Percentiles rank a stretch among this genome's conserved stretches.
Conservation (phyloP, 768 basidiomycete genomes). For the Suillus lakei region DNA sequence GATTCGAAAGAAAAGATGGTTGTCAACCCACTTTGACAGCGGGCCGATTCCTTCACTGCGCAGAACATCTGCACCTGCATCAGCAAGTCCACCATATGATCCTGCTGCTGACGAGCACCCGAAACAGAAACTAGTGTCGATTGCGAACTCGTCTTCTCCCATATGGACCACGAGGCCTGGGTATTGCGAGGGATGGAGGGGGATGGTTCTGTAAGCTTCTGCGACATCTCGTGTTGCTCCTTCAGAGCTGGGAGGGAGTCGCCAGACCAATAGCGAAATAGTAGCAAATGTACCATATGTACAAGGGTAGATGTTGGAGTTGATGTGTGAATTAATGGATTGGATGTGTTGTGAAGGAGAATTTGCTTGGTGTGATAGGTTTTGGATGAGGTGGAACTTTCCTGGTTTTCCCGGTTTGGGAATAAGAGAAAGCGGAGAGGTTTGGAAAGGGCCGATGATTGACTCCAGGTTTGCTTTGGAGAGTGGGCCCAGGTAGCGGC, state of each 20-base stretch:
- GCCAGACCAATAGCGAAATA: slow-evolving; percentile 31
- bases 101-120: slow-evolving; percentile 26
- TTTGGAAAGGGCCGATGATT: slow-evolving; percentile 44
- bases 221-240: slow-evolving; percentile 33
- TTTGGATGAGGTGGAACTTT: slow-evolving; percentile 41
- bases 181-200: slow-evolving; percentile 27
- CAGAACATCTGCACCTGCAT: slow-evolving; percentile 24
- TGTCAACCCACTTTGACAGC: slow-evolving; percentile 30
- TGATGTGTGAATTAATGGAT: slow-evolving; percentile 41
- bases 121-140: slow-evolving; percentile 35
- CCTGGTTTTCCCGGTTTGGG: slow-evolving; percentile 40
- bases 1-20: slow-evolving; percentile 24
- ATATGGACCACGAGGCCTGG: slow-evolving; percentile 29
- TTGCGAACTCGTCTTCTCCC: slow-evolving; percentile 25
- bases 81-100: slow-evolving; percentile 26
- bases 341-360: slow-evolving; percentile 16
- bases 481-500: slow-evolving; percentile 40
- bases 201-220: slow-evolving; percentile 30
- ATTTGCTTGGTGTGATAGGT: slow-evolving; percentile 36
- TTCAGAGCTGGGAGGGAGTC: slow-evolving; percentile 43
- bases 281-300: slow-evolving; percentile 48
- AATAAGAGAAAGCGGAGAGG: slow-evolving; percentile 40
- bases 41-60: slow-evolving; percentile 23
- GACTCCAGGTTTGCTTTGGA: slow-evolving; percentile 27
- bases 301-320: slow-evolving; percentile 41